A percentile compares a stretch with the other conserved stretches of the same genome.
Conservation (phyloP, 306 rosid species). For the Cotoneaster glaucophyllus region DNA sequence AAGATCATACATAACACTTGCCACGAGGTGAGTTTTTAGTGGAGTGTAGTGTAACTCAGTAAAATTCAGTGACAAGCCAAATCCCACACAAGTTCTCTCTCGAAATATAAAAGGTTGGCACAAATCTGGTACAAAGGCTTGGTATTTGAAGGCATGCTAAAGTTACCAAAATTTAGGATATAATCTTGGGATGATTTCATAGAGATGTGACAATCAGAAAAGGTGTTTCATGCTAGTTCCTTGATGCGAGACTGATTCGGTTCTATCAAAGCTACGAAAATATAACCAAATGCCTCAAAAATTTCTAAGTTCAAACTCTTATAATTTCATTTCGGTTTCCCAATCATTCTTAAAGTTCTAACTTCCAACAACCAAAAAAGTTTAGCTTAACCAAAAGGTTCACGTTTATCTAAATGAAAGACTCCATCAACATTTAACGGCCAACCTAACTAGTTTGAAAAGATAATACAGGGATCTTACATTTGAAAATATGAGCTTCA, state of each 20-base stretch:
- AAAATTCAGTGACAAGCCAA: no score
- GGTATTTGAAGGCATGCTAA: no score
- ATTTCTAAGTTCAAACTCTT: no score
- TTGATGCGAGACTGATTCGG: not conserved
- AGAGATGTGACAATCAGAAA: no score
- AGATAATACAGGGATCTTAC: not conserved
- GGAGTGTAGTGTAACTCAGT: no score
- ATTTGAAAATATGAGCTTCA: not conserved
- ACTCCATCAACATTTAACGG: not conserved
- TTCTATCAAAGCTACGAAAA: not conserved
- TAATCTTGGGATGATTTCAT: not conserved
- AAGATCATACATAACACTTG: no score
- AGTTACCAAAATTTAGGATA: not conserved
- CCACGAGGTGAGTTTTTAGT: rapidly evolving
- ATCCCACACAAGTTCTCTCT: no score
- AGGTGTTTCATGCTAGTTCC: not conserved
- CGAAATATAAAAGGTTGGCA: no score
- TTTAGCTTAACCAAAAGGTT: not conserved
- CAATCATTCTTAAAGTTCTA: not conserved
- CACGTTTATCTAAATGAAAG: not conserved
- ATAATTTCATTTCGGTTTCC: not conserved
- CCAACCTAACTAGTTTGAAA: not conserved
- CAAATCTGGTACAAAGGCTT: no score
- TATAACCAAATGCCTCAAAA: not conserved
- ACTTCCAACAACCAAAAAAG: not conserved